These are phyloP conservation scores for Dactylonectria macrodidyma DNA, from an alignment of 2,329 filamentous ascomycete genomes.

Conservation along the genomic window DNA sequence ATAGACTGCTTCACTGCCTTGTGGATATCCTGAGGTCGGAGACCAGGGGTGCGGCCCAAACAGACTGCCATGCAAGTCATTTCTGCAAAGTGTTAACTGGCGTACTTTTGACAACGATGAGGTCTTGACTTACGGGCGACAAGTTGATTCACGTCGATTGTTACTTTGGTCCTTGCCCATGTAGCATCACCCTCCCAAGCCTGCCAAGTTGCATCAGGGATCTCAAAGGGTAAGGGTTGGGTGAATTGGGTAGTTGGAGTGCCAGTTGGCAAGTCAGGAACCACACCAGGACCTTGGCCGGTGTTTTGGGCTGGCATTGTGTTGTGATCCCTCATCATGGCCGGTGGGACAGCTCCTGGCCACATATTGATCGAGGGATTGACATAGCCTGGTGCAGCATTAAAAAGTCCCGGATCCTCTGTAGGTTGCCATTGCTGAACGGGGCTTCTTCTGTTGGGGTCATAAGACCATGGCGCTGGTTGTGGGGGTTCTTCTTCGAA, in stretches of 20 bases:
- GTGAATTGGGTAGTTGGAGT: conserved; percentile 27
- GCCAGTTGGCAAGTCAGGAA: conserved; percentile 17
- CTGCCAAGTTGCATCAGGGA: conserved; percentile 30
- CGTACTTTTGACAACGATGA: no score
- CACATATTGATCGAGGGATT: conserved; percentile 27
- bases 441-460: conserved; percentile 21
- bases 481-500: conserved; percentile 49
- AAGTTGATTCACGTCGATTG: conserved; percentile 53
- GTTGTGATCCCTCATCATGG: not conserved
- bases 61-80: conserved; percentile 55
- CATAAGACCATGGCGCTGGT: conserved; percentile 16
- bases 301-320: conserved; percentile 17
- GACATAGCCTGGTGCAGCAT: conserved; percentile 23
- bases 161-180: conserved; percentile 52
- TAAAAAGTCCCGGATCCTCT: conserved; percentile 22
- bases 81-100: conserved; percentile 49
- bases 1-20: conserved; percentile 46
- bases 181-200: conserved; percentile 35
- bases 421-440: conserved; percentile 28
- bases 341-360: conserved; percentile 28
- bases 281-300: not conserved
- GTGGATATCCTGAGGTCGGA: conserved; percentile 57
- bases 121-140: conserved; percentile 50
- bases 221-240: conserved; percentile 20
- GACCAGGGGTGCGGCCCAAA: conserved; percentile 56